Evolutionary conservation across 805 yeast genomes (phyloP), one percentile per base, ranked within the genome.

Genomic region (Candida boidinii): DNA sequence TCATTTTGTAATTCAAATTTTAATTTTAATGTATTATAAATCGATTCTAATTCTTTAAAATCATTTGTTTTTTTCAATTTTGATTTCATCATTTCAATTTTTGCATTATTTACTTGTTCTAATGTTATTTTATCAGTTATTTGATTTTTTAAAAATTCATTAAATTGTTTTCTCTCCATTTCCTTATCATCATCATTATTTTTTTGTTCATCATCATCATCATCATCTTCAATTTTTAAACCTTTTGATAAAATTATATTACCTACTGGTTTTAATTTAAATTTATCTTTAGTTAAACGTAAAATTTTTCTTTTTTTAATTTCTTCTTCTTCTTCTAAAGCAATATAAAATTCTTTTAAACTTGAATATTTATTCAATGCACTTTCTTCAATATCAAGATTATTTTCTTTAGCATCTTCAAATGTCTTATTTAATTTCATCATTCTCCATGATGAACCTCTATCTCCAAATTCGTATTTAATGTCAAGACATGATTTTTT

Each of bases 401-500:
- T 24, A 6, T 35, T 30, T 23, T 41, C 46, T 22, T 39, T 30
- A 8, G 60, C 45, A 14, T 37, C 33, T 26, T 44, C 42, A 17
- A 40, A 29, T 1, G 51, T 31, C 17, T 49, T 49, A 6, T 44
- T 31, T 15, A 60, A 43, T 39, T 60, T 61, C 42, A 56, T 56
- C 58, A 56, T 48, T 25, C 64, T 38, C 66, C 66, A 60, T n/a
- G 36, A 41, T 1, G 60, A 51, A 2, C 64, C 66, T 15, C 47
- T 24, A 39, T 60, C 66, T 1, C 66, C 66, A 49, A 58, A 60
- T 20, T 44, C 49, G 39, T 54, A 60, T 16, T 48, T 47, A 13
- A 54, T 54, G 4, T 46, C 42, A 2, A 41, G 28, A 16, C 24
- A 16, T 7, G 33, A 30, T 13, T 25, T 30, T 15, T 18, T 22